A percentile compares a stretch with the other conserved stretches of the same genome.
These are phyloP conservation scores for Globisporangium middletonii DNA, from an alignment of 352 stramenopile genomes.

Conservation along the genomic window DNA sequence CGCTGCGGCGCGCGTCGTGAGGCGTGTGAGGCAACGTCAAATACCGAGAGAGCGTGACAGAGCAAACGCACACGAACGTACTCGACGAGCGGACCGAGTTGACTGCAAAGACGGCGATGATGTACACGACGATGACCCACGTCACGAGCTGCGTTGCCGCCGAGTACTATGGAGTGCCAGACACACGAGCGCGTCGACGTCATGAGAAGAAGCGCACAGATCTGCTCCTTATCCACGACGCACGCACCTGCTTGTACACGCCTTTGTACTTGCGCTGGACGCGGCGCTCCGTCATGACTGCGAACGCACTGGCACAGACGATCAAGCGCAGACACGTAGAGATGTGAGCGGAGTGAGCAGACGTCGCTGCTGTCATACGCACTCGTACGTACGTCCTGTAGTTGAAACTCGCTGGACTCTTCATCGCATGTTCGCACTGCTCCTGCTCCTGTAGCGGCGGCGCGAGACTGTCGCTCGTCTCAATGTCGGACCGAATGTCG, in stretches of 20 bases:
- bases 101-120: conserved; percentile 36
- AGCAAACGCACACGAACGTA: neutral
- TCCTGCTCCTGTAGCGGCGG: neutral
- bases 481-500: neutral
- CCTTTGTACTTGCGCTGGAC: conserved; percentile 48
- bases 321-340: neutral
- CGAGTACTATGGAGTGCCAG: conserved; percentile 26
- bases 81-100: conserved; percentile 12
- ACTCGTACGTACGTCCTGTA: conserved; percentile 4
- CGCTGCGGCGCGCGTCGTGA: neutral
- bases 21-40: neutral
- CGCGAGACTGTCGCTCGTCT: neutral
- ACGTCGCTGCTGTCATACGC: too few relatives aligned
- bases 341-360: too few relatives aligned
- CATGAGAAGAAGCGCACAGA: neutral
- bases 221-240: neutral
- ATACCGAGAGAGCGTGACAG: neutral
- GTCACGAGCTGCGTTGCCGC: conserved; percentile 42
- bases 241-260: conserved; percentile 42
- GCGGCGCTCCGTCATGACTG: conserved; percentile 47
- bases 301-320: conserved; percentile 22
- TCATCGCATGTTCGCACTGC: neutral
- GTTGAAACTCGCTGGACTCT: conserved; percentile 1
- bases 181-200: neutral
- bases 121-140: conserved; percentile 49